phyloP scores from a whole-genome alignment of 2,329 filamentous ascomycete species.

The Pseudogymnoascus sp. region DNA sequence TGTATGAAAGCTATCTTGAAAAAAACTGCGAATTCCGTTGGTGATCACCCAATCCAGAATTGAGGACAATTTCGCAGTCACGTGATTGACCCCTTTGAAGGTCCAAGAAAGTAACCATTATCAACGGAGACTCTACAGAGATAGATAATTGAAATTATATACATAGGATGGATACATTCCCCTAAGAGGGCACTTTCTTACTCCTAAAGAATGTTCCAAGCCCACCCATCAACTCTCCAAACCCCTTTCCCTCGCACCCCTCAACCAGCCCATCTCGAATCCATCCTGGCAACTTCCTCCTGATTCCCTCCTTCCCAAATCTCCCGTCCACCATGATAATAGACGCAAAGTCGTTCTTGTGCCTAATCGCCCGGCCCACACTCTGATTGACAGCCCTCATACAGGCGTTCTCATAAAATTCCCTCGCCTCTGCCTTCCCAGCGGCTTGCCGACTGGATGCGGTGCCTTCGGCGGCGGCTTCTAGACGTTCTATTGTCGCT shows the following conservation, averaged over 20 bases:
- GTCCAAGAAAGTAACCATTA: not conserved
- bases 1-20: not conserved
- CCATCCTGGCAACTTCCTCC: conserved; percentile 78
- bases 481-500: conserved; percentile 38
- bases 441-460: conserved; percentile 9
- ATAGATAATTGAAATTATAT: not conserved
- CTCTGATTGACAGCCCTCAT: conserved; percentile 98
- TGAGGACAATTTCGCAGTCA: not conserved
- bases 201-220: conserved; percentile 51
- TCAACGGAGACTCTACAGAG: not conserved
- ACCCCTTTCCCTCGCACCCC: conserved; percentile 41
- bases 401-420: conserved; percentile 89
- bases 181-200: conserved; percentile 32
- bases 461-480: not conserved
- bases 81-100: not conserved
- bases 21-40: not conserved
- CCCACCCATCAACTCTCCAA: conserved; percentile 52
- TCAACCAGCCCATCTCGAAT: conserved; percentile 63
- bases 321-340: conserved; percentile 79
- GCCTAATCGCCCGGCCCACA: conserved; percentile 85
- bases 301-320: conserved; percentile 67
- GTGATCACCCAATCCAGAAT: not conserved
- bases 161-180: not conserved
- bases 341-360: conserved; percentile 79
- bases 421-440: conserved; percentile 55